Conservation (phyloP, 2,329 filamentous ascomycete species). For the Stachybotrys chlorohalonatus region DNA sequence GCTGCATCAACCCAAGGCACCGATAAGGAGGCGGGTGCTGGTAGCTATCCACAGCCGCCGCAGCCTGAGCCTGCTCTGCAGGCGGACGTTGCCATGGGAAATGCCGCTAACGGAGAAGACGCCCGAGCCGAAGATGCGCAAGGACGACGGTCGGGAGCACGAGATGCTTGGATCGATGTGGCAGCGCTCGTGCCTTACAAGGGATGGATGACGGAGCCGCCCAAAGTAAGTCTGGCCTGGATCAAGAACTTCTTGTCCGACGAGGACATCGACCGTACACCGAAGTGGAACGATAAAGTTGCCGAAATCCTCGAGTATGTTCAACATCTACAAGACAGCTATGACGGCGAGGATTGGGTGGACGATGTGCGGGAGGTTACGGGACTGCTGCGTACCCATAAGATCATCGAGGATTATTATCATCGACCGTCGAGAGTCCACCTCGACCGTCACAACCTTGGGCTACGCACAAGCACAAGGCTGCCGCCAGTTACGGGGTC, state of each 20-base stretch:
- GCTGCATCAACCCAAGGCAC: no score
- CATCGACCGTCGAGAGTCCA: constrained; percentile 17
- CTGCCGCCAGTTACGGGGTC: constrained; percentile 14
- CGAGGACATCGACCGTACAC: constrained; percentile 33
- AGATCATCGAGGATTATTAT: constrained; percentile 24
- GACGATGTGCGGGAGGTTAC: constrained; percentile 18
- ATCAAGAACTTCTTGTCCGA: constrained; percentile 38
- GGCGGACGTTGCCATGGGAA: no score
- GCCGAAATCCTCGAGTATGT: constrained; percentile 30
- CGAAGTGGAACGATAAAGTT: constrained; percentile 28
- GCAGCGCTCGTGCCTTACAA: constrained; percentile 12
- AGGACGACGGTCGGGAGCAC: neutral
- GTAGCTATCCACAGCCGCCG: no score
- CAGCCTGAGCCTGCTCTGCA: no score
- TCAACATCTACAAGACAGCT: constrained; percentile 17
- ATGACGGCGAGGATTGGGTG: constrained; percentile 17
- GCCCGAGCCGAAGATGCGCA: no score
- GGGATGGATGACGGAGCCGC: constrained; percentile 24
- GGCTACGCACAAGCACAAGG: constrained; percentile 13
- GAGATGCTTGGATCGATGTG: neutral
- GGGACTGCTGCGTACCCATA: constrained; percentile 23
- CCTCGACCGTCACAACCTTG: constrained; percentile 12
- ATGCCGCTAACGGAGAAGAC: neutral
- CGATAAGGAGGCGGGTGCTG: no score
- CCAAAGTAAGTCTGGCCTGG: constrained; percentile 19